A percentile compares a stretch with the other conserved stretches of the same genome.
These are phyloP conservation scores for Phlebiopsis gigantea DNA, from an alignment of 768 basidiomycete genomes.

Conservation along the genomic window DNA sequence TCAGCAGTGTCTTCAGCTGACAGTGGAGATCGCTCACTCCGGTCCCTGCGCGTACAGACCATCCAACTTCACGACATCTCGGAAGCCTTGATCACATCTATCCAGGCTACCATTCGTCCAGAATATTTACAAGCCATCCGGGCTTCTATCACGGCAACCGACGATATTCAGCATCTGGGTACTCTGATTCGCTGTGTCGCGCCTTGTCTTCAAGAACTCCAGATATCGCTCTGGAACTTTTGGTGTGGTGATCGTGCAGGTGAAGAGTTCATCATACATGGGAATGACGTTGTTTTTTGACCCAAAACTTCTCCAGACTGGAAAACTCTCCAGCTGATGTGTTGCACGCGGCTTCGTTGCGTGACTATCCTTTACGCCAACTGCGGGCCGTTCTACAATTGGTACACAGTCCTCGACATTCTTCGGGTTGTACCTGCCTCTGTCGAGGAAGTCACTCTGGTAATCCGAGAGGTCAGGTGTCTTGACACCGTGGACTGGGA, in stretches of 20 bases:
- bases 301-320: not conserved
- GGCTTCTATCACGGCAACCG: slow-evolving; percentile 6
- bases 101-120: not conserved
- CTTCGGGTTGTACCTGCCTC: slow-evolving; percentile 2
- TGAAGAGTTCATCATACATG: not conserved
- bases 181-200: slow-evolving; percentile 3
- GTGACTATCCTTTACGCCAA: slow-evolving; percentile 10
- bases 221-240: slow-evolving; percentile 12
- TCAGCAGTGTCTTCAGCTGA: not conserved
- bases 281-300: not conserved
- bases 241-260: slow-evolving; percentile 10
- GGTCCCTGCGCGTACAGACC: not conserved
- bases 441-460: slow-evolving; percentile 4
- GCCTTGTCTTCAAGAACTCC: slow-evolving; percentile 1
- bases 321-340: slow-evolving; percentile 1
- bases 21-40: not conserved
- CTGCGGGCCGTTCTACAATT: slow-evolving; percentile 10
- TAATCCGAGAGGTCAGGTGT: slow-evolving; percentile 8
- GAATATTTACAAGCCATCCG: slow-evolving; percentile 4
- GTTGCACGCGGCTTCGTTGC: slow-evolving; percentile 3
- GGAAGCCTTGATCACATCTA: not conserved
- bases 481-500: slow-evolving; percentile 8
- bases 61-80: slow-evolving; percentile 9
- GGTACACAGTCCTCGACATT: slow-evolving; percentile 9
- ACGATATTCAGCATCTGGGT: slow-evolving; percentile 5